Percentiles rank a stretch among this genome's conserved stretches.
phyloP scores from a whole-genome alignment of 257 asterid genomes.

The Solanum virginianum region DNA sequence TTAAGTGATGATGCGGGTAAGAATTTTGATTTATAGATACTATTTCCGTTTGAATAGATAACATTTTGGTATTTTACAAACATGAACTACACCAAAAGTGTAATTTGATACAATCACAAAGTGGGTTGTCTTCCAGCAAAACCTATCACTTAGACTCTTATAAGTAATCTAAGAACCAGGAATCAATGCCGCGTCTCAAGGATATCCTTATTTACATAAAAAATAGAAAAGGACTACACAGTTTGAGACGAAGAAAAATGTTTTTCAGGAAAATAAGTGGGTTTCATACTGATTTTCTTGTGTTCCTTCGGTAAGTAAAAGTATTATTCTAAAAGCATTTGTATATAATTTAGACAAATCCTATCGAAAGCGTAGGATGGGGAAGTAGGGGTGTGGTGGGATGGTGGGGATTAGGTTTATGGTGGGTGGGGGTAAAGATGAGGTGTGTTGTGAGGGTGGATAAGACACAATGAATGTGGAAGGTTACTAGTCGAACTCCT shows the following conservation, averaged over 20 bases:
- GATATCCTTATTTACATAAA: not conserved
- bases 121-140: not conserved
- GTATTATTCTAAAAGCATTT: too few relatives aligned
- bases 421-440: not conserved
- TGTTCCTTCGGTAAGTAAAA: not conserved
- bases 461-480: not conserved
- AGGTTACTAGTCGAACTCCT: not conserved
- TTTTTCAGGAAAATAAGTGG: not conserved
- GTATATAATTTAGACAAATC: not conserved
- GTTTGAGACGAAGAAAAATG: not conserved
- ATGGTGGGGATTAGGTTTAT: not conserved
- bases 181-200: not conserved
- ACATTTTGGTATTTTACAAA: not conserved
- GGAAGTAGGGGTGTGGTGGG: not conserved
- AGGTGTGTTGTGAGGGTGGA: not conserved
- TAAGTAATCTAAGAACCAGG: not conserved
- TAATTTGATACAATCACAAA: not conserved
- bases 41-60: not conserved
- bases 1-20: not conserved
- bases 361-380: not conserved
- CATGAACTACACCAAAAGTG: not conserved
- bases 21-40: not conserved
- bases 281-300: too few relatives aligned
- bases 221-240: not conserved
- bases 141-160: not conserved